Percentiles rank a stretch among this genome's conserved stretches.
Evolutionary conservation across 768 basidiomycete genomes (phyloP).

Genomic region (Lentinula guzmanii): DNA sequence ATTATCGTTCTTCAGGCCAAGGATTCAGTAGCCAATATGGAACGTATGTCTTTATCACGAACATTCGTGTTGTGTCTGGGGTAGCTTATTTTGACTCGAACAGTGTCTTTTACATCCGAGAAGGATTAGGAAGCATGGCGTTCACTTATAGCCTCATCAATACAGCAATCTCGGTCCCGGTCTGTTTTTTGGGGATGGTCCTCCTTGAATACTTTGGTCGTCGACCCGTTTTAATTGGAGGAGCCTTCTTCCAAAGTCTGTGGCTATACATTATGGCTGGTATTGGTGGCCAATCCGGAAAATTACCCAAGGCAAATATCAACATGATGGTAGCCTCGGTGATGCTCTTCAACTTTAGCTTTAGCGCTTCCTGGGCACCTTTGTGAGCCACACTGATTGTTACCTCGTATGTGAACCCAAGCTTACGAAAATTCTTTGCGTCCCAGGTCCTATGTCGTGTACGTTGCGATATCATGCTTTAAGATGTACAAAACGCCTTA

Average conservation of each 20-base stretch:
- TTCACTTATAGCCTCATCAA: conserved; percentile 7
- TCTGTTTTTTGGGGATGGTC: conserved; percentile 5
- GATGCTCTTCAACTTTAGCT: conserved; percentile 5
- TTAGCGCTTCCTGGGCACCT: conserved; percentile 5
- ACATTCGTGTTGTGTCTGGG: not conserved
- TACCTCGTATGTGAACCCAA: too few species aligned
- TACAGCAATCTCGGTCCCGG: conserved; percentile 1
- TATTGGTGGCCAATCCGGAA: not conserved
- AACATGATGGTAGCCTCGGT: conserved; percentile 4
- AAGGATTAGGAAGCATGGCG: not conserved
- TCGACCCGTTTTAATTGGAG: conserved; percentile 2
- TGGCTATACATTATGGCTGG: conserved; percentile 3
- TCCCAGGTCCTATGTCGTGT: conserved; percentile 4
- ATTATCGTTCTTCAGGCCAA: not conserved
- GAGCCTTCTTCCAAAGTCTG: conserved; percentile 5
- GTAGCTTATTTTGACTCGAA: not conserved
- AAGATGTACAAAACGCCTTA: not conserved
- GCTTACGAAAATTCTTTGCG: not conserved
- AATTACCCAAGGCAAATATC: not conserved
- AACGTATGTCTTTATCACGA: not conserved
- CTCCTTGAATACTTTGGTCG: conserved; percentile 5
- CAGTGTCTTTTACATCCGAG: conserved; percentile 6
- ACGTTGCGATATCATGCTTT: not conserved
- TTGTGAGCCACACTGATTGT: not conserved
- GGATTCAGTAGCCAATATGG: conserved; percentile 6